Evolutionary conservation across 1,139 yeast genomes (phyloP).

Genomic region (Blastobotrys raffinosifermentans): DNA sequence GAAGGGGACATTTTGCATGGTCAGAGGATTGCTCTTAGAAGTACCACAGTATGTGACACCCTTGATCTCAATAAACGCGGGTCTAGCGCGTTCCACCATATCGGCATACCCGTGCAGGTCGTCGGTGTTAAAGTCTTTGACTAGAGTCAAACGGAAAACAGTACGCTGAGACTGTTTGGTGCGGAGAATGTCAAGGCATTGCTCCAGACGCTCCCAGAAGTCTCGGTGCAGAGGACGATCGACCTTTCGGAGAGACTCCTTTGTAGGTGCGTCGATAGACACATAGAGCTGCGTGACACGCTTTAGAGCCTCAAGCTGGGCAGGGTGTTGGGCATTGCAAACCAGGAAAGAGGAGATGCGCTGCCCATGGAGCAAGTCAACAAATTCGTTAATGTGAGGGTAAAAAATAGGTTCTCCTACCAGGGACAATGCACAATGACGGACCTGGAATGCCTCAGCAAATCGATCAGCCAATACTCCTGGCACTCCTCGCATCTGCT

Average conservation of each 20-base stretch:
- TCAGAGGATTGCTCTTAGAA: constrained; percentile 73
- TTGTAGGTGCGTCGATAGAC: constrained; percentile 88
- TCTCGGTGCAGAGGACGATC: constrained; percentile 87
- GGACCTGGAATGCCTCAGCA: constrained; percentile 81
- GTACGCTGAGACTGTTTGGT: constrained; percentile 83
- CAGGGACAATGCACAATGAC: constrained; percentile 84
- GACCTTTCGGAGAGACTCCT: constrained; percentile 68
- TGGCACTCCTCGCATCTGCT: constrained; percentile 93
- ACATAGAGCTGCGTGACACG: constrained; percentile 89
- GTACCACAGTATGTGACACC: constrained; percentile 96
- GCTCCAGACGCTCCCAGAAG: constrained; percentile 83
- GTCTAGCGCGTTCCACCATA: constrained; percentile 72
- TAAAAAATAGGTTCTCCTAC: constrained; percentile 95
- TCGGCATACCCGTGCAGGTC: constrained; percentile 86
- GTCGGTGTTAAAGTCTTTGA: constrained; percentile 84
- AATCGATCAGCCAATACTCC: constrained; percentile 88
- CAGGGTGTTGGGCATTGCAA: constrained; percentile 95
- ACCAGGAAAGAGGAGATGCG: constrained; percentile 83
- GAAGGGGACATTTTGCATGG: constrained; percentile 94
- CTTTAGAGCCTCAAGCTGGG: constrained; percentile 57
- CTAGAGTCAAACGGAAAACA: constrained; percentile 83
- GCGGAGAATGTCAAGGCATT: constrained; percentile 73
- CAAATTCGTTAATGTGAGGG: constrained; percentile 83
- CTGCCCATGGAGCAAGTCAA: constrained; percentile 68
- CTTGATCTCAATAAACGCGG: constrained; percentile 86